Evolutionary conservation across 73 alveolate genomes (phyloP), one percentile per base, ranked within the genome.

Genomic region (Paramecium biaurelia): DNA sequence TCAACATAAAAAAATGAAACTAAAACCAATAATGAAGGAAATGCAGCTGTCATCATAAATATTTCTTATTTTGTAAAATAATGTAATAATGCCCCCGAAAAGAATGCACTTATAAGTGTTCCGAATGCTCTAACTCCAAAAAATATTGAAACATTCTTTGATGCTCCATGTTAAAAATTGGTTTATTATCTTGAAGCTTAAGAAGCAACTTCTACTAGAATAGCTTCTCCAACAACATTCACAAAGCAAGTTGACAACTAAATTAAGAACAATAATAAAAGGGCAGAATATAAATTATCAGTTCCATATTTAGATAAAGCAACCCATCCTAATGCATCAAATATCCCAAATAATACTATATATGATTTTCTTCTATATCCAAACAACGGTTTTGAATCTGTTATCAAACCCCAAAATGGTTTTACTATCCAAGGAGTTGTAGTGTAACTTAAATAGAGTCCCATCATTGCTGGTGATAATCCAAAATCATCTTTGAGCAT

Each of bases 371-470:
- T 93, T 24, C 96, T 92, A 85, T 92, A 94, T 15, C 99, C 99
- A 86, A 87, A 95, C 49, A 98, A 86, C 1, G 99, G 98, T 18
- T 92, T 76, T 68, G 97, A 95, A 93, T 98, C 99, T 41, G 98
- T 94, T 32, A 97, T 93, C 88, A 98, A 96, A 23, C 99, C 99
- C 94, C 96, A 98, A 7, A 97, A 6, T 35, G 99, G 99, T 74
- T 98, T 98, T 12, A 98, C 89, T 41, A 97, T 94, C 98, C 99
- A 98, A 15, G 96, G 96, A 0, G 92, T 76, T 20, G 93, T 15
- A 24, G 92, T 85, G 14, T 89, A 42, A 53, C 94, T 85, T 38
- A 43, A 18, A 58, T 68, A 20, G 2, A 93, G 14, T 32, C 95
- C 92, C 85, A 93, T 94, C 70, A 89, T 20, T 9, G 95, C 92